Base-by-base conservation (phyloP, 2,329 filamentous ascomycete genomes). In the Colletotrichum agaves region DNA sequence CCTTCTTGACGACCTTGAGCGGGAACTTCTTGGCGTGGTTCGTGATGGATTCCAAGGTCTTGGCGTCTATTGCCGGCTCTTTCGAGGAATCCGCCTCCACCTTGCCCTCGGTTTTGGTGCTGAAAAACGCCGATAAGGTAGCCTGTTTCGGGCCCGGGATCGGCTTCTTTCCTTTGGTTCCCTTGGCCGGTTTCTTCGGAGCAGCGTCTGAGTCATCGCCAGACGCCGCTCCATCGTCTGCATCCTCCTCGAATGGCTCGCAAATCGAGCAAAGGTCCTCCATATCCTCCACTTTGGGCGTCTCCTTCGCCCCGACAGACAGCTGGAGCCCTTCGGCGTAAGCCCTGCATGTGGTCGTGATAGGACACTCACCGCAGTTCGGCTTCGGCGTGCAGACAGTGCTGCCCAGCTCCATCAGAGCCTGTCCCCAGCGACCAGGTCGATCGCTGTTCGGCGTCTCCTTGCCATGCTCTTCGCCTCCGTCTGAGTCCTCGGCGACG, bases 361-460 rank as follows among this genome's bases (percentile, higher is more conserved):
- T 79, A 1, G 86, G 86, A 61, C 86, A 88, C 1, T 72, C 72
- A 2, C 75, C 75, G 70, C 88, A 90, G 57, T 85, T 84, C 1
- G 88, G 88, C 70, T 85, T 85, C 0, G 88, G 88, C 6, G 83
- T 83, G 71, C 88, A 90, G 2, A 90, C 74, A 0, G 88, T 90
- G 69, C 87, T 89, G 3, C 88, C 88, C 4, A 90, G 79, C 72
- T 90, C 88, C 88, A 90, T 90, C 27, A 90, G 76, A 0, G 86
- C 88, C 73, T 90, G 88, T 0, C 88, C 88, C 88, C 88, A 90
- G 67, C 83, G 76, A 0, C 88, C 88, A 0, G 88, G 87, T 21
- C 84, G 75, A 59, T 86, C 82, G 61, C 83, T 88, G 13, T 74
- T 69, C 21, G 76, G 71, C 0, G 73, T 73, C 5, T 76, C 73